Conservation (phyloP, 2,329 filamentous ascomycete species). For the Fusarium sp. region DNA sequence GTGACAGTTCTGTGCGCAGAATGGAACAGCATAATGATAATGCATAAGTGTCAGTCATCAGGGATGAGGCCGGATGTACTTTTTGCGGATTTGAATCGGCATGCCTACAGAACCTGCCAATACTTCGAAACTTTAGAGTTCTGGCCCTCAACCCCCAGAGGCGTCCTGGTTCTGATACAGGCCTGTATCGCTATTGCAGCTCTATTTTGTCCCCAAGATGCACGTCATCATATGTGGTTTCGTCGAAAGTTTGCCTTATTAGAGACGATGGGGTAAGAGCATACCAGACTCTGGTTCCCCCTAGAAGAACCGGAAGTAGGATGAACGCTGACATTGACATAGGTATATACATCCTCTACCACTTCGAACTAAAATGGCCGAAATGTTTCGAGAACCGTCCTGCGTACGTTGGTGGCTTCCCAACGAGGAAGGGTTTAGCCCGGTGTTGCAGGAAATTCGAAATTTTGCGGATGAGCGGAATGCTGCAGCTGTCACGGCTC, state of each 20-base stretch:
- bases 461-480: slow-evolving; percentile 85
- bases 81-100: slow-evolving; percentile 67
- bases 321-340: slow-evolving; percentile 20
- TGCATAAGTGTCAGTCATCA: slow-evolving; percentile 82
- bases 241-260: slow-evolving; percentile 82
- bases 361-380: slow-evolving; percentile 80
- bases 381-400: slow-evolving; percentile 78
- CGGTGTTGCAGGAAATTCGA: slow-evolving; percentile 81
- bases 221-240: slow-evolving; percentile 81
- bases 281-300: background rate
- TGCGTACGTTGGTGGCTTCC: slow-evolving; percentile 91
- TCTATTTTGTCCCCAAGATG: slow-evolving; percentile 83
- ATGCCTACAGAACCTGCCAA: slow-evolving; percentile 79
- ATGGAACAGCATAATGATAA: slow-evolving; percentile 81
- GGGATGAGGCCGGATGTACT: slow-evolving; percentile 65
- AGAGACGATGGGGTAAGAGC: slow-evolving; percentile 80
- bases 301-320: background rate
- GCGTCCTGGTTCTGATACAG: slow-evolving; percentile 79
- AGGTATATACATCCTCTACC: slow-evolving; percentile 87
- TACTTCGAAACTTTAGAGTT: slow-evolving; percentile 83
- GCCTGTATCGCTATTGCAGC: slow-evolving; percentile 81
- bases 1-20: slow-evolving; percentile 83
- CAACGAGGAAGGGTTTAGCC: slow-evolving; percentile 80
- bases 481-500: slow-evolving; percentile 67
- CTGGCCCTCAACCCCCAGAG: slow-evolving; percentile 78